These are phyloP conservation scores for Lantana camara DNA, from an alignment of 257 asterid genomes.

Conservation along the genomic window DNA sequence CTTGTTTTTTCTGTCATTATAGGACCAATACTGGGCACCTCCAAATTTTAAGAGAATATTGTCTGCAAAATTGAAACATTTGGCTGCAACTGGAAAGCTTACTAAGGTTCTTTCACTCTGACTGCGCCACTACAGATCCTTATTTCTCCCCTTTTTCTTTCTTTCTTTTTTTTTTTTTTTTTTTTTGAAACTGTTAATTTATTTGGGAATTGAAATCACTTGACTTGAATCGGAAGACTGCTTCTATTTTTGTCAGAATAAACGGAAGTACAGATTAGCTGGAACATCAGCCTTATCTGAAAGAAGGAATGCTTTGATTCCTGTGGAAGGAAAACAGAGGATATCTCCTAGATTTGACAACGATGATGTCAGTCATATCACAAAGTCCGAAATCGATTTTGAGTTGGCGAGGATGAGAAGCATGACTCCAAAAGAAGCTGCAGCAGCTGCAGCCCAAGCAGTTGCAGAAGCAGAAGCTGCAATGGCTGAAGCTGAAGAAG, in stretches of 20 bases:
- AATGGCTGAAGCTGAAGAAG: constrained; percentile 94
- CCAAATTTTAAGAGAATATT: constrained; percentile 86
- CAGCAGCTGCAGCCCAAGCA: constrained; percentile 93
- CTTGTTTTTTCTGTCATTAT: constrained; percentile 8
- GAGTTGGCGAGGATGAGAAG: constrained; percentile 74
- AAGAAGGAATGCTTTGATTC: constrained; percentile 45
- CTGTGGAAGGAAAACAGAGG: constrained; percentile 53
- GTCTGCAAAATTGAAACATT: constrained; percentile 78
- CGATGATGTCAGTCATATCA: constrained; percentile 46
- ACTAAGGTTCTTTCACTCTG: constrained; percentile 51
- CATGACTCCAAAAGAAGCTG: constrained; percentile 84
- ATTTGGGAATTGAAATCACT: constrained; percentile 7
- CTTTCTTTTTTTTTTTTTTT: constrained; percentile 1
- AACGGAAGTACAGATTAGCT: constrained; percentile 76
- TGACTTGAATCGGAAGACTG: constrained; percentile 14
- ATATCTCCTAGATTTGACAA: constrained; percentile 46
- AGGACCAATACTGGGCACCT: constrained; percentile 98
- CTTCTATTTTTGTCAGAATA: constrained; percentile 46
- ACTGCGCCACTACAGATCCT: background rate
- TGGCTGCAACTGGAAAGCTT: constrained; percentile 84
- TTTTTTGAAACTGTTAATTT: constrained; percentile 14
- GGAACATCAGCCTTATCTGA: constrained; percentile 50
- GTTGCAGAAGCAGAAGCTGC: constrained; percentile 98
- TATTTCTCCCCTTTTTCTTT: constrained; percentile 1
- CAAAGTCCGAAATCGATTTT: constrained; percentile 65